Evolutionary conservation across 768 basidiomycete species (phyloP), one percentile per base, ranked within the genome.

Genomic region (Collybia sp.): DNA sequence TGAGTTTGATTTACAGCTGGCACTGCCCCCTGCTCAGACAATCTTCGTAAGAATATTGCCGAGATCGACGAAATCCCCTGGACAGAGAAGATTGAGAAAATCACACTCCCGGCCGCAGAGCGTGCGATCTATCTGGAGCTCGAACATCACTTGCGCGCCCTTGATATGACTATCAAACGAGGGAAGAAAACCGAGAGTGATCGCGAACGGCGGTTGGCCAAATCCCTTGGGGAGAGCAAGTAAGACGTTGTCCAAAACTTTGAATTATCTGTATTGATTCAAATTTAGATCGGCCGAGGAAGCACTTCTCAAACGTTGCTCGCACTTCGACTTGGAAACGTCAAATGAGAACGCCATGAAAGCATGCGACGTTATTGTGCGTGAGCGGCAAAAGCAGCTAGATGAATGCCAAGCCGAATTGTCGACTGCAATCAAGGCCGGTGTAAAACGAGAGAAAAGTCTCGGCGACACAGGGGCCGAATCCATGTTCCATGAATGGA

Each of bases 11-110:
- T 13, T 31, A 12, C 13, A 5, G 10, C 8, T 9, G 12, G 15
- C 32, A 18, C 13, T 40, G 35, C 34, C 25, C 30, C 37, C 43
- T 56, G 54, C 43, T 50, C 33, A 30, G 50, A 19, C 8, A 18
- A 16, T 10, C 40, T 30, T 13, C 25, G 53, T 47, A 54, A 96
- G 86, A 96, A 96, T 57, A 83, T 94, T 42, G 93, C 94, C 8
- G 94, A 97, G 67, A 97, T 96, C 46, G 93, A 93, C 49, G 94
- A 97, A 66, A 97, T 97, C 46, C 87, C 88, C 1, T 90, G 83
- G 67, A 75, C 75, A 0, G 76, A 74, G 48, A 70, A 85, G 46
- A 66, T 83, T 20, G 73, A 83, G 53, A 69, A 71, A 19, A 79
- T 95, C 18, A 66, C 77, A 36, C 81, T 95, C 8, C 93, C 94